Base-by-base conservation (phyloP, 1,284 basidiomycete species). In the Boletellus dicymbophilus region DNA sequence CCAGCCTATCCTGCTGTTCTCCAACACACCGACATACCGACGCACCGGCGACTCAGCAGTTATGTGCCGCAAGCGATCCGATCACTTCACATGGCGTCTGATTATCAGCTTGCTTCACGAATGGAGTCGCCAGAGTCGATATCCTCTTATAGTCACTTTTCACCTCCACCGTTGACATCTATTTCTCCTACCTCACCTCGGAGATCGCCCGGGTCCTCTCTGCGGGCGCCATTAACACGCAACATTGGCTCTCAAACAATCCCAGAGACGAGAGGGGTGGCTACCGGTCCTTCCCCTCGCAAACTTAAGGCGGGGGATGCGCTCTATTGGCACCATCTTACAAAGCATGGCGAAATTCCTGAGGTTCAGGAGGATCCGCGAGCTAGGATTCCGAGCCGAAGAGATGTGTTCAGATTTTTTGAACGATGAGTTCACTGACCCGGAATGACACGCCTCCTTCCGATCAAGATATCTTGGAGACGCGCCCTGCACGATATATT, bases 291-390 rank as follows among this genome's bases (percentile, higher is more conserved):
- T 18, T 62, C 56, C 36, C 58, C 62, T 34, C 72, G 72, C 39
- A 70, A 66, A 36, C 76, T 91, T 20, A 74, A 71, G 60, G 69
- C 76, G 6, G 90, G 90, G 23, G 87, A 90, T 57, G 65, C 81
- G 12, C 68, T 93, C 9, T 90, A 81, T 63, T 93, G 90, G 90
- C 86, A 89, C 62, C 84, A 93, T 60, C 81, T 93, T 48, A 68
- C 77, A 26, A 75, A 79, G 44, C 81, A 78, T 51, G 91, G 90
- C 8, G 91, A 93, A 73, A 85, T 88, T 50, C 80, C 83, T 22
- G 81, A 78, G 22, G 81, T 85, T 9, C 65, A 66, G 39, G 81
- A 89, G 54, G 81, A 88, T 64, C 58, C 72, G 28, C 76, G 82
- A 22, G 82, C 83, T 11, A 71, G 78, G 48, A 49, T 64, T 23